A percentile compares a stretch with the other conserved stretches of the same genome.
phyloP scores from a whole-genome alignment of 2,329 filamentous ascomycete species.

The Chrysosporium keratinophilum region DNA sequence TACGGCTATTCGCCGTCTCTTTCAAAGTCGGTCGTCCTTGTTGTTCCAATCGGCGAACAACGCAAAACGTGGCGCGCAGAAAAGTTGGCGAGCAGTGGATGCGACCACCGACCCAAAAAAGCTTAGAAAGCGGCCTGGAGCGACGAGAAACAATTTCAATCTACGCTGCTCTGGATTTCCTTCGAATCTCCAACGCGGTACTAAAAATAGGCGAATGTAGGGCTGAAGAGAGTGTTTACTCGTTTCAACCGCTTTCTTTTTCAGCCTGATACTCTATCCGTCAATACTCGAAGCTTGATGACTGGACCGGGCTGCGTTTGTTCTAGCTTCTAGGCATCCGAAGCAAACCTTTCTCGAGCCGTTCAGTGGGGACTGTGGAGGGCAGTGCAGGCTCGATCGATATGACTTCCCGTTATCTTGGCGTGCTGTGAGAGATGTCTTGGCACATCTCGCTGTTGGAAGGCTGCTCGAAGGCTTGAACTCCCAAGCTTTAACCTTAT shows the following conservation, averaged over 20 bases:
- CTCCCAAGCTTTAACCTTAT: conserved; percentile 3
- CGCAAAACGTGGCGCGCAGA: background rate
- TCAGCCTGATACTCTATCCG: no score
- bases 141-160: background rate
- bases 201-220: no score
- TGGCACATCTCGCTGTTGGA: background rate
- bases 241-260: no score
- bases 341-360: background rate
- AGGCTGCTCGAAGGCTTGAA: background rate
- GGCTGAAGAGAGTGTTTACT: no score
- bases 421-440: background rate
- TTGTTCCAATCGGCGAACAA: no score
- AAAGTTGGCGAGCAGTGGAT: background rate
- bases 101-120: background rate
- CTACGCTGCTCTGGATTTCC: background rate
- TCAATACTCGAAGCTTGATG: no score
- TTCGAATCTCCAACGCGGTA: background rate
- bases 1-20: no score
- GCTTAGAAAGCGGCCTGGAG: background rate
- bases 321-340: background rate
- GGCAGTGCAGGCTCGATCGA: background rate
- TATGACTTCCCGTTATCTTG: background rate
- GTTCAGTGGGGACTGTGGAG: background rate
- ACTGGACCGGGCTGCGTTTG: no score
- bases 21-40: no score